These are phyloP conservation scores for Rhizopogon salebrosus DNA, from an alignment of 768 basidiomycete genomes.

Conservation along the genomic window DNA sequence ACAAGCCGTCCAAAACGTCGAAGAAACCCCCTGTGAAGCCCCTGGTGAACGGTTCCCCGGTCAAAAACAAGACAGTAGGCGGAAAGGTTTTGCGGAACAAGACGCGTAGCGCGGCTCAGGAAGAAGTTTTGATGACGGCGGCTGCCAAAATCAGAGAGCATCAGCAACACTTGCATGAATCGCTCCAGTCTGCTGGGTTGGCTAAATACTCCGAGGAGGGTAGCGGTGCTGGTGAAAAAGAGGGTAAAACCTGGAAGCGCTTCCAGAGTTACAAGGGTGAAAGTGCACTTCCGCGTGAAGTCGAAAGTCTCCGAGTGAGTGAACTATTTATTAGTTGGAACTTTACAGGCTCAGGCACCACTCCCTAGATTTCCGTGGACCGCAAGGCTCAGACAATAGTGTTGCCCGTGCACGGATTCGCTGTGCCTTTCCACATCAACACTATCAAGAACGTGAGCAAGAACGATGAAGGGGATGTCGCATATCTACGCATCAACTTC, in stretches of 20 bases:
- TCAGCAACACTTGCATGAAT: slow-evolving; percentile 75
- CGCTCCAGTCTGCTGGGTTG: slow-evolving; percentile 74
- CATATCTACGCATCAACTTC: slow-evolving; percentile 94
- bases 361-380: slow-evolving; percentile 78
- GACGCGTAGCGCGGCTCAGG: slow-evolving; percentile 81
- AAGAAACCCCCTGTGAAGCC: slow-evolving; percentile 49
- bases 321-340: neutral
- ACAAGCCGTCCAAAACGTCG: slow-evolving; percentile 48
- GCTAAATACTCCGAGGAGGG: slow-evolving; percentile 81
- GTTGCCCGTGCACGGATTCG: slow-evolving; percentile 90
- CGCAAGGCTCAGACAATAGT: slow-evolving; percentile 86
- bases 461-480: slow-evolving; percentile 93
- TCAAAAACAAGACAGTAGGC: slow-evolving; percentile 69
- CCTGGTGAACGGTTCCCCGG: slow-evolving; percentile 58
- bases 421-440: slow-evolving; percentile 97
- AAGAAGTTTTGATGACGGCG: slow-evolving; percentile 76
- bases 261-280: slow-evolving; percentile 98
- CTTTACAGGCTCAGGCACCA: neutral
- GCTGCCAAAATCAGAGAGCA: slow-evolving; percentile 80
- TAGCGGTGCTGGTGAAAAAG: slow-evolving; percentile 66
- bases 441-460: slow-evolving; percentile 98
- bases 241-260: slow-evolving; percentile 91
- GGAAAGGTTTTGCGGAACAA: slow-evolving; percentile 89
- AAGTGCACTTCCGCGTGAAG: slow-evolving; percentile 79
- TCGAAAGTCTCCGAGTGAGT: slow-evolving; percentile 73